Evolutionary conservation across 345 rosid genomes (phyloP).

Genomic region (Anacardium occidentale): DNA sequence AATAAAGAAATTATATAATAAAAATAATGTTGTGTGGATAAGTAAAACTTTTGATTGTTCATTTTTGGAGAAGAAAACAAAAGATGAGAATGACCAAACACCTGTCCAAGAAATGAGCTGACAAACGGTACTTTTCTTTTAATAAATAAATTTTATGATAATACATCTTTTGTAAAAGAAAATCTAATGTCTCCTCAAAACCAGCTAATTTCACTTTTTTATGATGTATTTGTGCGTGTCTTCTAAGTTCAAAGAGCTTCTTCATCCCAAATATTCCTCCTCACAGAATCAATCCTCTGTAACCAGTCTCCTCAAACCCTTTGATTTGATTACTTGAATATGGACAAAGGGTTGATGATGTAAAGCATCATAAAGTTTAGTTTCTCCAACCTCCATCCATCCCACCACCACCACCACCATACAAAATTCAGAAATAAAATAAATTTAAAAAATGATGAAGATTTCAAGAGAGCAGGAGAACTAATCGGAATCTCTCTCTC

Average conservation of each 20-base stretch:
- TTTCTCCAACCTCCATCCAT: constrained; percentile 12
- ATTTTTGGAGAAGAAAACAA: constrained; percentile 4
- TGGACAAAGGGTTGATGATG: constrained; percentile 3
- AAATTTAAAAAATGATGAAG: neutral
- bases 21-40: neutral
- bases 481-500: neutral
- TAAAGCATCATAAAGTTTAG: constrained; percentile 20
- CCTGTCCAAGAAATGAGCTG: constrained; percentile 30
- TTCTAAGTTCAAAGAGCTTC: constrained; percentile 8
- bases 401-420: neutral
- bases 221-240: neutral
- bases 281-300: neutral
- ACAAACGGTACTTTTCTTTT: constrained; percentile 36
- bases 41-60: neutral
- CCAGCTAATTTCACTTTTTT: constrained; percentile 16
- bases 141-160: neutral
- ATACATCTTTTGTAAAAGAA: too few species aligned
- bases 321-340: neutral
- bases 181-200: constrained; percentile 17
- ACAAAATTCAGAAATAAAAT: neutral
- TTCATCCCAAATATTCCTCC: constrained; percentile 23
- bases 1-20: neutral
- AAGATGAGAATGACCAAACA: constrained; percentile 26
- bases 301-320: neutral
- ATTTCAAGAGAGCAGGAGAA: neutral